Conservation (phyloP, 768 basidiomycete genomes). For the Mycena floridula region DNA sequence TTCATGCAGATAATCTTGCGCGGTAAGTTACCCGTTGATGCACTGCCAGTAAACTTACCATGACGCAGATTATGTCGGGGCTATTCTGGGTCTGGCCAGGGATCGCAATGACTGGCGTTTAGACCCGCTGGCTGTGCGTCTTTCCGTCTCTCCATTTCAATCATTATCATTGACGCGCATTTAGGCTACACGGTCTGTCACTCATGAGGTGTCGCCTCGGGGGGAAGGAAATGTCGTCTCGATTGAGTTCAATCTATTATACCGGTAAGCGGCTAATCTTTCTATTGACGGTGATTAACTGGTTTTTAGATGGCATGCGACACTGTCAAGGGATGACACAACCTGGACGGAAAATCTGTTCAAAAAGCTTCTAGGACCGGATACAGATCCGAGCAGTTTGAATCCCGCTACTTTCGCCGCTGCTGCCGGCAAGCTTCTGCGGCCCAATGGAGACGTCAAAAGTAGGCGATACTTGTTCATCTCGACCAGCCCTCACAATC, state of each 20-base stretch:
- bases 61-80: constrained; percentile 69
- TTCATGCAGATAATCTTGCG: constrained; percentile 23
- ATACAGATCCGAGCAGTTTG: neutral
- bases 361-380: constrained; percentile 13
- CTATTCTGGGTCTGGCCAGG: constrained; percentile 63
- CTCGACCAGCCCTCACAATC: too few species aligned
- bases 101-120: constrained; percentile 64
- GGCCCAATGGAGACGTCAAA: neutral
- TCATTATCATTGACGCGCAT: neutral
- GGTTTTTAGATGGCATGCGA: constrained; percentile 70
- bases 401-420: neutral
- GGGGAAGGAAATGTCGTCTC: constrained; percentile 76
- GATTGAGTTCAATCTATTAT: constrained; percentile 63
- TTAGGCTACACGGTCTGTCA: constrained; percentile 42
- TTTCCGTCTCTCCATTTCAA: neutral
- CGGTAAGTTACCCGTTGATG: constrained; percentile 28
- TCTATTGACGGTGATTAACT: too few species aligned
- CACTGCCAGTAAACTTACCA: too few species aligned
- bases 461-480: too few species aligned
- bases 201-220: constrained; percentile 50
- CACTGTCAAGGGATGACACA: constrained; percentile 40
- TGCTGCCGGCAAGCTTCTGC: neutral
- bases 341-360: constrained; percentile 47
- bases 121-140: constrained; percentile 53
- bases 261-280: too few species aligned